Percentiles rank a stretch among this genome's conserved stretches.
Evolutionary conservation across 805 yeast species (phyloP).

Genomic region (Millerozyma acaciae): DNA sequence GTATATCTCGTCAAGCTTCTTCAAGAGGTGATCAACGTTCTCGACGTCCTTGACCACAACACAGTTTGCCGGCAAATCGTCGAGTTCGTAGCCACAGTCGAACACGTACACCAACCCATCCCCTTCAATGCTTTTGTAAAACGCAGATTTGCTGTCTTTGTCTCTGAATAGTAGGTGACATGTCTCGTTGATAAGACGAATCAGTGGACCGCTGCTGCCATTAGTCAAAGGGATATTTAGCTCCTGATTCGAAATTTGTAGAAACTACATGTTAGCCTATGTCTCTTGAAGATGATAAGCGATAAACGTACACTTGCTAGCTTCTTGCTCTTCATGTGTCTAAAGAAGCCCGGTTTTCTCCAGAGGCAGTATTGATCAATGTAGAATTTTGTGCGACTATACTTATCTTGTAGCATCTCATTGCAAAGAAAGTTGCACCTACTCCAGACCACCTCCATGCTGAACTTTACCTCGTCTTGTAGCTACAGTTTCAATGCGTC

Average conservation of each 20-base stretch:
- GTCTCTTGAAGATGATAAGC: neutral
- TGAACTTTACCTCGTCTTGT: no score
- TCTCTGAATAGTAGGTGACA: slow-evolving; percentile 10
- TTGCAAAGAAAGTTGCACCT: no score
- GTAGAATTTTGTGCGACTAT: no score
- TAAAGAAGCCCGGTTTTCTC: no score
- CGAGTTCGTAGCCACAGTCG: slow-evolving; percentile 5
- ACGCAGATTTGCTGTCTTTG: slow-evolving; percentile 4
- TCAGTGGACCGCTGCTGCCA: neutral
- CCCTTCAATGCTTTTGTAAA: neutral
- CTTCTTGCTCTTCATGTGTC: slow-evolving; percentile 1
- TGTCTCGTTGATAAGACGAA: slow-evolving; percentile 5
- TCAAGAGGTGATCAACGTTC: slow-evolving; percentile 1
- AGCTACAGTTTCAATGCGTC: no score
- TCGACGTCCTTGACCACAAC: neutral
- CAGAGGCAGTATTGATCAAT: no score
- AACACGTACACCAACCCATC: slow-evolving; percentile 3
- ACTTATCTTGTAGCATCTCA: no score
- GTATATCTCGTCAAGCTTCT: neutral
- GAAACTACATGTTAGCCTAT: neutral
- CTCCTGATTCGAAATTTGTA: slow-evolving; percentile 1
- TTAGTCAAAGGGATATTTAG: slow-evolving; percentile 1
- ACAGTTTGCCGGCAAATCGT: neutral
- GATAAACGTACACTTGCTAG: neutral
- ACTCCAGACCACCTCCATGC: no score